Base-by-base conservation (phyloP, 202 grass and related monocot species). In the Thinopyrum obtusiflorum region DNA sequence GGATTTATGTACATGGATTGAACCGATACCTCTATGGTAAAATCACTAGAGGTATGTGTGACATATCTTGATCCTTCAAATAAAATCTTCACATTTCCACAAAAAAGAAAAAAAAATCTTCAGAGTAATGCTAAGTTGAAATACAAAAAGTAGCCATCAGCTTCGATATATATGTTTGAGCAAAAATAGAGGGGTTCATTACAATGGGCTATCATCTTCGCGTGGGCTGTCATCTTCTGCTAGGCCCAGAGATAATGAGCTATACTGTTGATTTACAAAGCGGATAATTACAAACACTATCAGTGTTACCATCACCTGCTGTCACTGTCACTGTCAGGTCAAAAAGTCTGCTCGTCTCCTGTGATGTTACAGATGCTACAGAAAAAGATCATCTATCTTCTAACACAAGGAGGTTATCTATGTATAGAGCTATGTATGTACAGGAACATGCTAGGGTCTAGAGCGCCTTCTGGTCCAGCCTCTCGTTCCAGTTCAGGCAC, bases 401-500 rank as follows among this genome's bases (percentile, higher is more conserved):
- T 76, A 51, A 26, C 51, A 27, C 4, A 9, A 18, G 32, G 7
- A 61, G 17, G 36, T 47, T 63, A 68, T 62, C 74, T 79, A 80
- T 64, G 9, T 77, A 53, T 87, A 44, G 78, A 84, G 25, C 60
- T 83, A 87, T 8, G 70, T 81, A 92, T 89, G 84, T 91, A 85
- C 76, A 78, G 10, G 28, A 77, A 32, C 5, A 65, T 80, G 21
- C 35, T 55, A 77, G 23, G 18, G 11, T 59, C 87, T 88, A 97
- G 27, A 99, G 61, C 27, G 94, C 94, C 70, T 99, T 99, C 87
- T 97, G 94, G 81, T 97, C 97, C 60, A 97, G 35, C 35, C 97
- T 86, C 85, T 99, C 97, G 8, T 99, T 99, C 97, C 94, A 99
- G 84, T 99, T 99, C 69, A 99, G 89, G 81, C 97, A 99, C 73